Percentiles rank a stretch among this genome's conserved stretches.
phyloP scores from a whole-genome alignment of 2,329 filamentous ascomycete species.

The Penicillium glabrum region DNA sequence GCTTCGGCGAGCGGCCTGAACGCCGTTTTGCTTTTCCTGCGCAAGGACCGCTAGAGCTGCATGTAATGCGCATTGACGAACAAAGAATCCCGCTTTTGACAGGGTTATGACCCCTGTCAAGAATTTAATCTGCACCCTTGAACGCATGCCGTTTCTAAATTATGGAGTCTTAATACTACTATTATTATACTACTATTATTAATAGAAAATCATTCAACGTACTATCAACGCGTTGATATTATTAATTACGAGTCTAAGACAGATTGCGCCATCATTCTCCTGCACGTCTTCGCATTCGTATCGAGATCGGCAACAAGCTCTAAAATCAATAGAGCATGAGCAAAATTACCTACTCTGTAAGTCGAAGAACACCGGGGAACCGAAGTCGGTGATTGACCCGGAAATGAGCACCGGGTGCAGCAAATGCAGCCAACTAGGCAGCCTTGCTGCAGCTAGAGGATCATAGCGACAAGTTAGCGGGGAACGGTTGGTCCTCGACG shows the following conservation, averaged over 20 bases:
- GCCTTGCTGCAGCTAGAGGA: conserved; percentile 21
- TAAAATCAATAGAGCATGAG: neutral
- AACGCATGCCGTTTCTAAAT: no score
- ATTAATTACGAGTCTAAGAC: neutral
- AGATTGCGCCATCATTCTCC: neutral
- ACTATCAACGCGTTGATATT: no score
- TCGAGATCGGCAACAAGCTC: neutral
- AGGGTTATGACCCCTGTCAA: neutral
- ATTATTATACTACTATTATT: no score
- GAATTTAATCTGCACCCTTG: no score
- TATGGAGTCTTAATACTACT: no score
- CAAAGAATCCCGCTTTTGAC: neutral
- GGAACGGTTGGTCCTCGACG: neutral
- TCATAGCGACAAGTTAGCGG: conserved; percentile 1
- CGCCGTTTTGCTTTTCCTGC: conserved; percentile 3
- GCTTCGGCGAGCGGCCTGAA: conserved; percentile 7
- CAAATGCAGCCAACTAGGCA: conserved; percentile 15
- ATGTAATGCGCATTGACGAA: conserved; percentile 17
- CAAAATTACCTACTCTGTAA: neutral
- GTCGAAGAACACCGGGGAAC: conserved; percentile 10
- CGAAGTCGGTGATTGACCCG: conserved; percentile 21
- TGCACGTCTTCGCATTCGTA: neutral
- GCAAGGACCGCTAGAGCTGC: conserved; percentile 15
- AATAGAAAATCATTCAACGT: no score
- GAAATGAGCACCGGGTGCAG: conserved; percentile 12